Evolutionary conservation across 441 rosid species (phyloP).

Genomic region (Mallotus repandus): DNA sequence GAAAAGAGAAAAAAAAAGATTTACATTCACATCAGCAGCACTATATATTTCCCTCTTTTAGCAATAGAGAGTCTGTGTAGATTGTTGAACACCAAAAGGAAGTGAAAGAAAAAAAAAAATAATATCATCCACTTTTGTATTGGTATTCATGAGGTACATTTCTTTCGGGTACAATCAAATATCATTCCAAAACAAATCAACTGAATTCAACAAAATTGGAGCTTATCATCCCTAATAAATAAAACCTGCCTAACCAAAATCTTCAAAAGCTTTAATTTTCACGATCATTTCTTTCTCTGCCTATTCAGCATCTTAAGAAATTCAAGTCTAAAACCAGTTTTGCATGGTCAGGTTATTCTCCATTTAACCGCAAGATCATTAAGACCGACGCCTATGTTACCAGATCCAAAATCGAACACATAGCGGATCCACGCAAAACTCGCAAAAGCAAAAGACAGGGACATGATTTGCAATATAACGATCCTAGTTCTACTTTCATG

Average conservation of each 20-base stretch:
- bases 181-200: background rate
- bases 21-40: background rate
- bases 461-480: background rate
- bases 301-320: constrained; percentile 10
- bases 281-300: background rate
- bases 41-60: background rate
- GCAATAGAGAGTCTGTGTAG: background rate
- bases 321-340: background rate
- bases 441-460: background rate
- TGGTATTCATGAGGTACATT: background rate
- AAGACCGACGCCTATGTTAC: constrained; percentile 1
- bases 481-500: background rate
- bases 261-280: background rate
- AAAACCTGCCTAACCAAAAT: background rate
- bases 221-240: background rate
- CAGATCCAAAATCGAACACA: background rate
- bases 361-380: background rate
- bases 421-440: constrained; percentile 1
- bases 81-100: background rate
- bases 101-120: background rate
- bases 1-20: no score
- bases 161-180: background rate
- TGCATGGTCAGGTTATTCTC: background rate
- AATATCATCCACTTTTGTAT: background rate
- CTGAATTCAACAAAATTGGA: background rate